Base-by-base conservation (phyloP, 1,284 basidiomycete genomes). In the Cystobasidium pallidum region DNA sequence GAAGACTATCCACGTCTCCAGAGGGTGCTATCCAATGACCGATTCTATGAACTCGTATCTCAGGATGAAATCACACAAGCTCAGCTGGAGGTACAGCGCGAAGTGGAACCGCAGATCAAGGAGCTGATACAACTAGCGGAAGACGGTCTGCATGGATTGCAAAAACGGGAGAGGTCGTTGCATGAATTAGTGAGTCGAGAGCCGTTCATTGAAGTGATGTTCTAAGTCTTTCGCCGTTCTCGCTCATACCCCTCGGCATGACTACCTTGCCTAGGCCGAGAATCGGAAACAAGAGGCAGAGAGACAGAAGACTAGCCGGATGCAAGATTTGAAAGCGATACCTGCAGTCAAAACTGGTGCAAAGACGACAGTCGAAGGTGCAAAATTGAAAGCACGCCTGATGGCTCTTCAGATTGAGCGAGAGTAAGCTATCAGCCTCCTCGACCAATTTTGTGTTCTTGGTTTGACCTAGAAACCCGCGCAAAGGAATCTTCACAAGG, bases 71-170 rank as follows among this genome's bases (percentile, higher is more conserved):
- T 77, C 2, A 32, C 21, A 6, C n/a, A 34, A 1, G 75, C 75
- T 2, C 75, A 77, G 32, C 65, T 67, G 6, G 74, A 71, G 10
- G 45, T 77, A 17, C 71, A 71, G 41, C 59, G 64, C 59, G 74
- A 77, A 61, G 75, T 77, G 45, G 64, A 72, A 54, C 76, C 76
- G 8, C 75, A 76, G 72, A 75, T 77, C 26, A 73, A 73, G 45
- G 74, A 75, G 72, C 70, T 75, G 17, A 75, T 77, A 1, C 15
- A 66, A 15, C 26, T 73, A 15, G 76, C 75, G 15, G 76, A 77
- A 36, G 51, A 34, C 2, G 76, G 76, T 1, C 36, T 77, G 19
- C 75, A 75, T 49, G 65, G 30, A 19, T 19, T 76, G 41, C 76
- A 76, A 65, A 65, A 67, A 49, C 54, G 63, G 17, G 76, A 77